Evolutionary conservation across 441 rosid species (phyloP).

Genomic region (Pelargonium cotyledonis): DNA sequence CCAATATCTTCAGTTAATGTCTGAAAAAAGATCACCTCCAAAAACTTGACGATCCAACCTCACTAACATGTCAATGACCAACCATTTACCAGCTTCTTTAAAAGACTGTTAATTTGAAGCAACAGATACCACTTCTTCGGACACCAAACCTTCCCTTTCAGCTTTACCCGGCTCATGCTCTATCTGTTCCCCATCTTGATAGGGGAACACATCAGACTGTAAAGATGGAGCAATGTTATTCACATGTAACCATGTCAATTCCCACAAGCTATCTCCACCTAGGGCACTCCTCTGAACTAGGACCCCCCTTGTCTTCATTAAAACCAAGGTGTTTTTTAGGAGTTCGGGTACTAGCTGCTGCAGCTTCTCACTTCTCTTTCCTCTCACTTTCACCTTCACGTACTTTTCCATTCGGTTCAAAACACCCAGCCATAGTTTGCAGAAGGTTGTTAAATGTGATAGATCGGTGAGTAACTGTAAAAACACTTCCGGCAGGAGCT

Average conservation of each 20-base stretch:
- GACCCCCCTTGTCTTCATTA: conserved; percentile 65
- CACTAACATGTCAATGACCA: background rate
- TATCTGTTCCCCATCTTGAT: conserved; percentile 29
- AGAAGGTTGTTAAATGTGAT: conserved; percentile 60
- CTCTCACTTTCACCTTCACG: conserved; percentile 70
- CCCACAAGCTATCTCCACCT: conserved; percentile 90
- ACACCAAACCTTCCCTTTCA: conserved; percentile 1
- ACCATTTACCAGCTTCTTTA: background rate
- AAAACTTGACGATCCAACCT: no score
- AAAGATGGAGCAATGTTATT: conserved; percentile 62
- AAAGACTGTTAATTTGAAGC: background rate
- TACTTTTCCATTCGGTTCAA: conserved; percentile 79
- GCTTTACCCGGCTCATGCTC: background rate
- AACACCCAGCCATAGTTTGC: conserved; percentile 87
- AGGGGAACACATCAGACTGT: conserved; percentile 73
- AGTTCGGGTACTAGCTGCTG: conserved; percentile 70
- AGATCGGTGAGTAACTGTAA: conserved; percentile 60
- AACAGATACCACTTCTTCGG: background rate
- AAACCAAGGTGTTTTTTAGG: conserved; percentile 66
- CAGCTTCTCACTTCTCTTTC: conserved; percentile 72
- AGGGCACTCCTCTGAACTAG: conserved; percentile 56
- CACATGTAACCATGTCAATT: conserved; percentile 76
- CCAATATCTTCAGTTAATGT: no score
- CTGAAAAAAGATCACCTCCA: no score
- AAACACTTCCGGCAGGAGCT: conserved; percentile 65